Percentiles rank a stretch among this genome's conserved stretches.
Conservation (phyloP, 2,329 filamentous ascomycete species). For the Fusarium aywerte region DNA sequence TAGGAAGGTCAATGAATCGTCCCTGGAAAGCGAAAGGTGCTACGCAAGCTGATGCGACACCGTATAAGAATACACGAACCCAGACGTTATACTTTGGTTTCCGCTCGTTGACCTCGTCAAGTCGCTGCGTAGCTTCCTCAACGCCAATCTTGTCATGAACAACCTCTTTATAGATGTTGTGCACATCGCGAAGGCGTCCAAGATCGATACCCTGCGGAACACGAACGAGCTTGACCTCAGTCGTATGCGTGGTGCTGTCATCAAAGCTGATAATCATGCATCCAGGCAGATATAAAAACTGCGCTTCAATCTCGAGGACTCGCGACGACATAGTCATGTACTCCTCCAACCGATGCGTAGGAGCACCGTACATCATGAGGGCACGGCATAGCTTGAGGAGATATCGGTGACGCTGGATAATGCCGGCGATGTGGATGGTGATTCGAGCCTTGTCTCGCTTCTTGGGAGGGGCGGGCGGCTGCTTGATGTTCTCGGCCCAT, state of each 20-base stretch:
- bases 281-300: constrained; percentile 89
- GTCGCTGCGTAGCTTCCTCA: constrained; percentile 72
- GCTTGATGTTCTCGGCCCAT: constrained; percentile 58
- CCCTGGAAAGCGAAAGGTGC: constrained; percentile 84
- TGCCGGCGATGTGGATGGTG: constrained; percentile 71
- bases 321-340: constrained; percentile 91
- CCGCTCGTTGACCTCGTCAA: constrained; percentile 65
- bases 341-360: constrained; percentile 90
- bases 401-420: constrained; percentile 83
- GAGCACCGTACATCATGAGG: constrained; percentile 89
- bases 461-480: constrained; percentile 50
- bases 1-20: constrained; percentile 79
- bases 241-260: constrained; percentile 76
- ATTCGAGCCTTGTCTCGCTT: constrained; percentile 57
- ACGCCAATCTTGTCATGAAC: constrained; percentile 79
- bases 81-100: constrained; percentile 61
- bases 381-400: constrained; percentile 85
- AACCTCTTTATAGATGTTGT: constrained; percentile 85
- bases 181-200: constrained; percentile 77
- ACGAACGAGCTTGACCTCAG: constrained; percentile 81
- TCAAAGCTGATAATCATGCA: constrained; percentile 97
- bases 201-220: constrained; percentile 76
- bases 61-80: constrained; percentile 74
- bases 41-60: constrained; percentile 78
- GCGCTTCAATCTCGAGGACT: constrained; percentile 88